These are phyloP conservation scores for Arachis hypogaea DNA, from an alignment of 306 rosid genomes.

Conservation along the genomic window DNA sequence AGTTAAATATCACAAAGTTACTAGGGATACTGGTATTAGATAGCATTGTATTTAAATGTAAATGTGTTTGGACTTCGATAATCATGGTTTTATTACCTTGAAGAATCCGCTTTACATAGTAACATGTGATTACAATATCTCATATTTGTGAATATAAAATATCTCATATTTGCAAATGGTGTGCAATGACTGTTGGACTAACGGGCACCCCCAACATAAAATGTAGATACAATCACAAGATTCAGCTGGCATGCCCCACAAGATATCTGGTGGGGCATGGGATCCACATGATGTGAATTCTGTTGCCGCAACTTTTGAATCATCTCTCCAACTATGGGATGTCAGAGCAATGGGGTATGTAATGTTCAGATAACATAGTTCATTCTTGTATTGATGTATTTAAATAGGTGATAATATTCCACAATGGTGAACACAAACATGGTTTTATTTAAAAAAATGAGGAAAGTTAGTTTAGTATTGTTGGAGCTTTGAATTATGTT, in stretches of 20 bases:
- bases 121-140: neutral
- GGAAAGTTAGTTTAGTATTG: conserved; percentile 8
- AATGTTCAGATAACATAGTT: conserved; percentile 25
- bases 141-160: neutral
- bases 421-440: neutral
- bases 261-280: conserved; percentile 96
- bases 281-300: conserved; percentile 95
- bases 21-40: conserved; percentile 6
- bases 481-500: conserved; percentile 32
- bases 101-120: neutral
- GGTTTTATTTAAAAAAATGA: neutral
- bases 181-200: neutral
- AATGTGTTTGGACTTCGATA: conserved; percentile 22
- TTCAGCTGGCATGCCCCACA: conserved; percentile 84
- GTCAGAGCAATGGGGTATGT: conserved; percentile 91
- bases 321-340: conserved; percentile 91
- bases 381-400: conserved; percentile 29
- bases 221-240: conserved; percentile 83
- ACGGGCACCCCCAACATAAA: neutral
- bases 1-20: conserved; percentile 13
- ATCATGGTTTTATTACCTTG: neutral
- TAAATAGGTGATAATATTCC: conserved; percentile 8
- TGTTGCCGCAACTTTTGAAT: conserved; percentile 82
- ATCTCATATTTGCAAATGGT: conserved; percentile 7
- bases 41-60: conserved; percentile 1